A percentile compares a stretch with the other conserved stretches of the same genome.
Evolutionary conservation across 108 stramenopile genomes (phyloP).

Genomic region (Licmophora abbreviata): DNA sequence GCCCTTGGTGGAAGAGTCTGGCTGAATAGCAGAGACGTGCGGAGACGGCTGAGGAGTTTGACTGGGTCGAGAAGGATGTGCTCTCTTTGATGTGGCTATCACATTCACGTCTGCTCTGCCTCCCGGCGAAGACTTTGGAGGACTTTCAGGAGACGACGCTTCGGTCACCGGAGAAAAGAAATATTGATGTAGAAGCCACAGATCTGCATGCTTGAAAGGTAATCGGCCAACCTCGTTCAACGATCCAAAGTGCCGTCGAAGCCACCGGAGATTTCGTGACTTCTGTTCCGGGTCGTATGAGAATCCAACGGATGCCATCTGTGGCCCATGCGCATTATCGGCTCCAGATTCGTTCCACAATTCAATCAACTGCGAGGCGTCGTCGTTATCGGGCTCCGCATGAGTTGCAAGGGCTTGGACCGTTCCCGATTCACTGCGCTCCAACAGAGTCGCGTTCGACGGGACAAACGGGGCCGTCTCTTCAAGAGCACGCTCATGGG

Average conservation of each 20-base stretch:
- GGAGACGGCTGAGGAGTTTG: constrained; percentile 6
- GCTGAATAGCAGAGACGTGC: too few species aligned
- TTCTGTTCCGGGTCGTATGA: constrained; percentile 25
- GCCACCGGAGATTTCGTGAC: constrained; percentile 56
- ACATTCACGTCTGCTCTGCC: not conserved
- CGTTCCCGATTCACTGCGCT: constrained; percentile 54
- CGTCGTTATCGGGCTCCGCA: constrained; percentile 7
- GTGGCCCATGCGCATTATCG: too few species aligned
- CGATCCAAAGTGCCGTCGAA: constrained; percentile 52
- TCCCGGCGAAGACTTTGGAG: too few species aligned
- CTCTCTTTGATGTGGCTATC: not conserved
- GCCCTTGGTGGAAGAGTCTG: constrained; percentile 7
- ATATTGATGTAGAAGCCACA: constrained; percentile 70
- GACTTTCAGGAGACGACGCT: too few species aligned
- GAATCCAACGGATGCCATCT: not conserved
- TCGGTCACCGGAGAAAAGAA: constrained; percentile 68
- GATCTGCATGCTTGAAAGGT: constrained; percentile 63
- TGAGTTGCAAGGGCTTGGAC: too few species aligned
- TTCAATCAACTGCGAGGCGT: constrained; percentile 12
- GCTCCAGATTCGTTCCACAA: constrained; percentile 3
- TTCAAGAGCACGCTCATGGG: constrained; percentile 32
- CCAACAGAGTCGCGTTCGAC: constrained; percentile 60
- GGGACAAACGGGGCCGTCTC: constrained; percentile 53
- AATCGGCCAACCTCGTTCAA: constrained; percentile 53
- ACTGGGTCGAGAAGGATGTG: not conserved